These are phyloP conservation scores for Pichia cactophila DNA, from an alignment of 1,139 yeast genomes.

Conservation along the genomic window DNA sequence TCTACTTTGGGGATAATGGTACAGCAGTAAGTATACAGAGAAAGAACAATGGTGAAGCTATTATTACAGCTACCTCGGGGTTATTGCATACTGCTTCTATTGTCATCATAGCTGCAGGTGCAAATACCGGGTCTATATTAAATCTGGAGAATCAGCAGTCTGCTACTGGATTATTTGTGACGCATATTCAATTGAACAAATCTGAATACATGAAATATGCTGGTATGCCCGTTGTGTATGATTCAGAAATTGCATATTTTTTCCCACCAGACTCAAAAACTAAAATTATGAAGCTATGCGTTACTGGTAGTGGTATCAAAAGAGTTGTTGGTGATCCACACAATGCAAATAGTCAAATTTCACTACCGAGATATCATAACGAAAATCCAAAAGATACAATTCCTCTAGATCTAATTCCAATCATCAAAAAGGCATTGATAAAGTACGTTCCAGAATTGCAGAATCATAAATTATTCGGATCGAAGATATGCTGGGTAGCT, in stretches of 20 bases:
- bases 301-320: conserved; percentile 26
- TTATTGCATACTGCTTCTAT: conserved; percentile 25
- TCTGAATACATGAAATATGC: conserved; percentile 26
- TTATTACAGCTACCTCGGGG: conserved; percentile 18
- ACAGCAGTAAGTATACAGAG: conserved; percentile 16
- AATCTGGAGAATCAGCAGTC: conserved; percentile 30
- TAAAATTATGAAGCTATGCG: conserved; percentile 33
- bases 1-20: conserved; percentile 29
- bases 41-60: conserved; percentile 8
- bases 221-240: conserved; percentile 32
- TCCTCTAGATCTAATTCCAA: conserved; percentile 15
- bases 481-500: conserved; percentile 42
- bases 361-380: conserved; percentile 34
- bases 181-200: conserved; percentile 29
- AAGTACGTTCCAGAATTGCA: conserved; percentile 34
- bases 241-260: conserved; percentile 41
- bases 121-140: conserved; percentile 30
- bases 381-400: conserved; percentile 27
- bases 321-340: conserved; percentile 12
- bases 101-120: conserved; percentile 31
- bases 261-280: conserved; percentile 39
- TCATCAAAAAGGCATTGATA: conserved; percentile 21
- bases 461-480: conserved; percentile 30
- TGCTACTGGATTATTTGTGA: conserved; percentile 34
- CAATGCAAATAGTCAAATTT: conserved; percentile 15